phyloP scores from a whole-genome alignment of 2,329 filamentous ascomycete genomes.

The Teratosphaeria zuluensis region DNA sequence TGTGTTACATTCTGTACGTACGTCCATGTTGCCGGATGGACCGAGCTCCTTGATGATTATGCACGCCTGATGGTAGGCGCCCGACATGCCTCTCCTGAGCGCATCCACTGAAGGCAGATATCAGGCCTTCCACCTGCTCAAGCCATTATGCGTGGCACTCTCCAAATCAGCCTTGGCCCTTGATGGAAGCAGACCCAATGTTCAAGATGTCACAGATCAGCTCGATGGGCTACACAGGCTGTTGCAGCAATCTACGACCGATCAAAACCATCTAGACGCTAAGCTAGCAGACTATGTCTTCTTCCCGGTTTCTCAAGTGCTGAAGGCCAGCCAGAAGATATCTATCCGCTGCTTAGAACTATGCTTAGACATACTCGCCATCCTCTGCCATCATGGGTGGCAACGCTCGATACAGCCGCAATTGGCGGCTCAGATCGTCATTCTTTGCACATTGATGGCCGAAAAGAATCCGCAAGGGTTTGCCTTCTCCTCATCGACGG shows the following conservation, averaged over 20 bases:
- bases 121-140: slow-evolving; percentile 42
- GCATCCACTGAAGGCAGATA: slow-evolving; percentile 24
- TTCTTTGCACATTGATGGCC: slow-evolving; percentile 72
- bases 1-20: background rate
- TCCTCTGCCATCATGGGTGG: slow-evolving; percentile 74
- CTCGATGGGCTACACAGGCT: slow-evolving; percentile 38
- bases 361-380: slow-evolving; percentile 62
- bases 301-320: slow-evolving; percentile 80
- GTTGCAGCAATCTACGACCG: slow-evolving; percentile 24
- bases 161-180: slow-evolving; percentile 45
- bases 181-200: slow-evolving; percentile 34
- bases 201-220: slow-evolving; percentile 38
- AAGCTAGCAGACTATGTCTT: slow-evolving; percentile 91
- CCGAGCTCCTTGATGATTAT: background rate
- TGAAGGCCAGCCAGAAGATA: slow-evolving; percentile 64
- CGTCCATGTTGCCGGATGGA: background rate
- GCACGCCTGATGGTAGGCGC: background rate
- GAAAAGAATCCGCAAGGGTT: slow-evolving; percentile 58
- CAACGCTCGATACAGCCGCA: slow-evolving; percentile 58
- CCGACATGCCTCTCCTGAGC: slow-evolving; percentile 9
- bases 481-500: slow-evolving; percentile 45
- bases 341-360: slow-evolving; percentile 65
- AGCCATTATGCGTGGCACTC: slow-evolving; percentile 49
- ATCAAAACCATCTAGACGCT: slow-evolving; percentile 50
- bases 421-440: slow-evolving; percentile 73